Evolutionary conservation across 2,329 filamentous ascomycete genomes (phyloP).

Genomic region (Monosporascus sp.): DNA sequence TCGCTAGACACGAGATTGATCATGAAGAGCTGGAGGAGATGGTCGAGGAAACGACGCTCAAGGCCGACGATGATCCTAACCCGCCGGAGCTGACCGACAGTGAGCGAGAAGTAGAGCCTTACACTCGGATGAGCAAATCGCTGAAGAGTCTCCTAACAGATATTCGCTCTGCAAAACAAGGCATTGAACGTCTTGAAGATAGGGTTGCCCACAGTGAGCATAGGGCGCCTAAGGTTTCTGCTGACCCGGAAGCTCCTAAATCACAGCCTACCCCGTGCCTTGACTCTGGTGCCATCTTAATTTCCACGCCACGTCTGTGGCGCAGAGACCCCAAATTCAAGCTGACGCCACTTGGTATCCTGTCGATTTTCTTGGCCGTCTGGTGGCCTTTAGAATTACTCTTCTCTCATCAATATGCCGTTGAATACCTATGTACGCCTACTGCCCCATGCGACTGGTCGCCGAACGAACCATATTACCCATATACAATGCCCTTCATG

Average conservation of each 20-base stretch:
- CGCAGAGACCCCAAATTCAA: constrained; percentile 36
- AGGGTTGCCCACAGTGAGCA: constrained; percentile 39
- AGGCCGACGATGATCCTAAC: constrained; percentile 22
- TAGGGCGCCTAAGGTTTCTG: constrained; percentile 11
- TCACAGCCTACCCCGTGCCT: neutral
- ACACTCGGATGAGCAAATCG: constrained; percentile 46
- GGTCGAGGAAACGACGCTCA: constrained; percentile 19
- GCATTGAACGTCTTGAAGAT: constrained; percentile 53
- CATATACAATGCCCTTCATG: constrained; percentile 56
- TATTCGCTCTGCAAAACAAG: constrained; percentile 50
- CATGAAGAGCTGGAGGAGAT: constrained; percentile 22
- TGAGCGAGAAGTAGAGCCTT: constrained; percentile 37
- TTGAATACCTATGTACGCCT: constrained; percentile 39
- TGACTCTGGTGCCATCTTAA: constrained; percentile 29
- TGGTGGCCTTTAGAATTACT: constrained; percentile 52
- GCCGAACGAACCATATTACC: constrained; percentile 54
- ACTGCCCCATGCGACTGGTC: constrained; percentile 48
- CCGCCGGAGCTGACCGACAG: constrained; percentile 21
- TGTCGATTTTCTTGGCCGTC: constrained; percentile 37
- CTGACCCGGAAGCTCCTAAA: constrained; percentile 3
- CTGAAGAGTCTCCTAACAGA: constrained; percentile 46
- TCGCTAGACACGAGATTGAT: constrained; percentile 33
- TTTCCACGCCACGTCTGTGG: constrained; percentile 45
- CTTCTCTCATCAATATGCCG: constrained; percentile 51
- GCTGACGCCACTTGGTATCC: constrained; percentile 43